A percentile compares a stretch with the other conserved stretches of the same genome.
Conservation (phyloP, 495 filamentous ascomycete species). For the Penicillium verhagenii region DNA sequence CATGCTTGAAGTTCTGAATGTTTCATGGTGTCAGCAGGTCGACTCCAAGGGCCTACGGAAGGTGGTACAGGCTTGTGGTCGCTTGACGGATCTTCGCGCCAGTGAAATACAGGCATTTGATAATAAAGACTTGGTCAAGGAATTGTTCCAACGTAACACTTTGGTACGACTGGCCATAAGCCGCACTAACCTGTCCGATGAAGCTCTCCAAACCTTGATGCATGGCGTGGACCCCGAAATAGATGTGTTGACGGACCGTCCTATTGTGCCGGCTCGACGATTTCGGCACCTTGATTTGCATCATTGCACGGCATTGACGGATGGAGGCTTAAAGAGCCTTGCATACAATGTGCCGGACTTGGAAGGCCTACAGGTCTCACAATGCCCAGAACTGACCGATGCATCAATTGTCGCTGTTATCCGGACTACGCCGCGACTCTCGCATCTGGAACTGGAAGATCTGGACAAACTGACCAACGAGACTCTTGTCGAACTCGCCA, state of each 20-base stretch:
- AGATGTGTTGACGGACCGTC: conserved; percentile 72
- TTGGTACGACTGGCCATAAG: conserved; percentile 79
- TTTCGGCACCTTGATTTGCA: conserved; percentile 85
- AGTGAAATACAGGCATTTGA: conserved; percentile 81
- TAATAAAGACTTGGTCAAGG: conserved; percentile 62
- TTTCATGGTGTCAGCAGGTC: conserved; percentile 88
- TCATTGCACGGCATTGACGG: conserved; percentile 71
- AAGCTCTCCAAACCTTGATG: conserved; percentile 66
- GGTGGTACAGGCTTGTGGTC: conserved; percentile 69
- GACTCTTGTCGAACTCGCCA: conserved; percentile 68
- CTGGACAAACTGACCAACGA: conserved; percentile 72
- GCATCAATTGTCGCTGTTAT: conserved; percentile 69
- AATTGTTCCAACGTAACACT: conserved; percentile 75
- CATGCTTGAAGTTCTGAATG: conserved; percentile 75
- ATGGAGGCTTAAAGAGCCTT: conserved; percentile 62
- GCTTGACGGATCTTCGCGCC: conserved; percentile 75
- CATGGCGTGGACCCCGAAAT: conserved; percentile 71
- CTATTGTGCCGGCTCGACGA: conserved; percentile 73
- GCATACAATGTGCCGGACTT: conserved; percentile 74
- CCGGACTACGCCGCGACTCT: conserved; percentile 69
- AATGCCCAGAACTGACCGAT: conserved; percentile 71
- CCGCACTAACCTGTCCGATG: conserved; percentile 73
- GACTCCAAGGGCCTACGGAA: conserved; percentile 76
- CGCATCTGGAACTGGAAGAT: conserved; percentile 89
- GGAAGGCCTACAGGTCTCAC: conserved; percentile 76